Base-by-base conservation (phyloP, 108 stramenopile genomes). In the Nitzschia inconspicua region DNA sequence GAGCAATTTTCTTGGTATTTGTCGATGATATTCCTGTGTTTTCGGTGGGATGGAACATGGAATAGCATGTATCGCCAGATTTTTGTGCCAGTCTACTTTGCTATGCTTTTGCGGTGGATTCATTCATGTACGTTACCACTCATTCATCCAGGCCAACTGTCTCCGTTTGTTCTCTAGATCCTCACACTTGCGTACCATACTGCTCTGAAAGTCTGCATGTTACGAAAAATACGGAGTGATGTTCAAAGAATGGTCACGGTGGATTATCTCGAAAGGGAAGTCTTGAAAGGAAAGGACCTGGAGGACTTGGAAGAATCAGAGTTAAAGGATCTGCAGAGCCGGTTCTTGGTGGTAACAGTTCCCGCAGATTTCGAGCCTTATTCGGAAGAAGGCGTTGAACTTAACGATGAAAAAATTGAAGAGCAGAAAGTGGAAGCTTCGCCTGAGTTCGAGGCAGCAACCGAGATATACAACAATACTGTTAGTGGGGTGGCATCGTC, bases 271-370 rank as follows among this genome's bases (percentile, higher is more conserved):
- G 79, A 82, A 28, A 70, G 61, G 35, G 79, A 69, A 24, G 47
- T 84, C 28, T 54, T 88, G 24, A 22, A 84, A 76, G 65, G 83
- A 70, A 60, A 64, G 51, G 49, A 57, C 8, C 47, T 69, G 52
- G 66, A 76, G n/a, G 75, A 79, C 29, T 65, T 91, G 39, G 72
- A 69, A 6, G 75, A 81, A 27, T 80, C 84, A 43, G 89, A 91
- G 44, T 65, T 63, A 26, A 72, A 84, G 43, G 43, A 68, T 11
- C 56, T 88, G 1, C 37, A 44, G 24, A 56, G 46, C 10, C 71
- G 35, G 52, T 84, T 40, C 73, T 65, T 73, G 3, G 47, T 63
- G 26, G 57, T 63, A 18, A 47, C 63, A 9, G 78, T 84, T 4
- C 78, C 80, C 6, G 72, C 80, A 13, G 78, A 78, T 35, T 51